Evolutionary conservation across 371 early-diverging fungal species (phyloP).

Genomic region (Choanephora cucurbitarum): DNA sequence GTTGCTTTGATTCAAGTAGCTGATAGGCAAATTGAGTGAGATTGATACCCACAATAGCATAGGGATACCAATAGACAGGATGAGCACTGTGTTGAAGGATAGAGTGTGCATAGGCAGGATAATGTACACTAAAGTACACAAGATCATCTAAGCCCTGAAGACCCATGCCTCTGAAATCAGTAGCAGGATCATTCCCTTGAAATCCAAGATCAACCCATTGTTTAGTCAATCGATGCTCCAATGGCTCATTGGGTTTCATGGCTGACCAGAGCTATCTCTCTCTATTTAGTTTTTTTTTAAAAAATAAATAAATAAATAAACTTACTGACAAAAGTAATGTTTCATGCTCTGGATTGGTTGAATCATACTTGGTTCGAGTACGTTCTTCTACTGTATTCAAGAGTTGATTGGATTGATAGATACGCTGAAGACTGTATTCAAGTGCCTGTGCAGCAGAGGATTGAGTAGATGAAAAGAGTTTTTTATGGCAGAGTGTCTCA

Average conservation of each 20-base stretch:
- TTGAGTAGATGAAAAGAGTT: constrained; percentile 48
- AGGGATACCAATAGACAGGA: constrained; percentile 62
- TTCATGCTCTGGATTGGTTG: constrained; percentile 64
- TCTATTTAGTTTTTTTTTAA: neutral
- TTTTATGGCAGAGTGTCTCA: constrained; percentile 47
- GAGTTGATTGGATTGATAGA: constrained; percentile 58
- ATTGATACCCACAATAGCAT: constrained; percentile 84
- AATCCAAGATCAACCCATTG: constrained; percentile 82
- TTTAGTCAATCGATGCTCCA: constrained; percentile 52
- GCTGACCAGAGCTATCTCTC: constrained; percentile 73
- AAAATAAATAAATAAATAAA: neutral
- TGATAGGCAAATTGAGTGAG: constrained; percentile 72
- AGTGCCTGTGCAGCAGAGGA: constrained; percentile 59
- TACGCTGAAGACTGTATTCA: constrained; percentile 47
- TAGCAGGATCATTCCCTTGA: constrained; percentile 84
- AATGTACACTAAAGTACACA: constrained; percentile 63
- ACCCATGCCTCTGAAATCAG: constrained; percentile 90
- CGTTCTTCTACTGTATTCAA: constrained; percentile 61
- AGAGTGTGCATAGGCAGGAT: constrained; percentile 55
- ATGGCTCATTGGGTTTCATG: constrained; percentile 62
- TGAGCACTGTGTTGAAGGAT: constrained; percentile 36
- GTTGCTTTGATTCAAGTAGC: constrained; percentile 61
- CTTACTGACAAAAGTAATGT: constrained; percentile 62
- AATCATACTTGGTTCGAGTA: constrained; percentile 70
- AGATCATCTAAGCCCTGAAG: constrained; percentile 77